Evolutionary conservation across 805 yeast species (phyloP).

Genomic region (Candida nanaspora): DNA sequence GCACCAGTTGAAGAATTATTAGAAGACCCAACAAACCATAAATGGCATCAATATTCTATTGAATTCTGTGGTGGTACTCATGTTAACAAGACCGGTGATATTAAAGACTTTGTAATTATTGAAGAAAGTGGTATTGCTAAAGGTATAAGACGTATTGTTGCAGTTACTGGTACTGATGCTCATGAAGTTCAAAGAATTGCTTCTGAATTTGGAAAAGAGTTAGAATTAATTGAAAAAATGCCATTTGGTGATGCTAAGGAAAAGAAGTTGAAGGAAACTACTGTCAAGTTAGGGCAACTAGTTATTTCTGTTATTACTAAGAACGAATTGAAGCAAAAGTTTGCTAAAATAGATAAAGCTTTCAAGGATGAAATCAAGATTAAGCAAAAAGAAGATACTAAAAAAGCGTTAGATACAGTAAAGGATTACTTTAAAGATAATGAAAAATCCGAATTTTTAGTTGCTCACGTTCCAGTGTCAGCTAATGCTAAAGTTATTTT

Average conservation of each 20-base stretch:
- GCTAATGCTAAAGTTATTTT: constrained; percentile 91
- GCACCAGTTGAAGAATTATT: constrained; percentile 78
- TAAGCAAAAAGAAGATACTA: constrained; percentile 81
- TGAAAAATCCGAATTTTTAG: constrained; percentile 49
- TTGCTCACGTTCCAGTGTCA: constrained; percentile 59
- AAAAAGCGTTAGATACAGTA: constrained; percentile 73
- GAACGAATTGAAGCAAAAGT: constrained; percentile 65
- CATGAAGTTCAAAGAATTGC: constrained; percentile 86
- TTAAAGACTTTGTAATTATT: constrained; percentile 78
- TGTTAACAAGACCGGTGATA: constrained; percentile 85
- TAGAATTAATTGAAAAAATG: constrained; percentile 53
- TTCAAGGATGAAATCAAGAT: constrained; percentile 84
- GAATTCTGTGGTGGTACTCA: constrained; percentile 99
- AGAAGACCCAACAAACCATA: constrained; percentile 56
- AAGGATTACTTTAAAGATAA: constrained; percentile 58
- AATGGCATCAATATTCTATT: constrained; percentile 75
- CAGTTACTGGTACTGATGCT: constrained; percentile 90
- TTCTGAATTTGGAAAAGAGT: constrained; percentile 52
- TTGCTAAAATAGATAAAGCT: constrained; percentile 72
- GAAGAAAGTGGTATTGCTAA: constrained; percentile 98
- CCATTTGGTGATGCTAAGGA: constrained; percentile 76
- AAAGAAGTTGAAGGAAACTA: constrained; percentile 71
- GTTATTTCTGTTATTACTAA: constrained; percentile 78
- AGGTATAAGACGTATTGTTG: constrained; percentile 97
- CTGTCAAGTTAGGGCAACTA: constrained; percentile 77